These are phyloP conservation scores for Tagetes patula DNA, from an alignment of 129 eudicot species.

Conservation along the genomic window DNA sequence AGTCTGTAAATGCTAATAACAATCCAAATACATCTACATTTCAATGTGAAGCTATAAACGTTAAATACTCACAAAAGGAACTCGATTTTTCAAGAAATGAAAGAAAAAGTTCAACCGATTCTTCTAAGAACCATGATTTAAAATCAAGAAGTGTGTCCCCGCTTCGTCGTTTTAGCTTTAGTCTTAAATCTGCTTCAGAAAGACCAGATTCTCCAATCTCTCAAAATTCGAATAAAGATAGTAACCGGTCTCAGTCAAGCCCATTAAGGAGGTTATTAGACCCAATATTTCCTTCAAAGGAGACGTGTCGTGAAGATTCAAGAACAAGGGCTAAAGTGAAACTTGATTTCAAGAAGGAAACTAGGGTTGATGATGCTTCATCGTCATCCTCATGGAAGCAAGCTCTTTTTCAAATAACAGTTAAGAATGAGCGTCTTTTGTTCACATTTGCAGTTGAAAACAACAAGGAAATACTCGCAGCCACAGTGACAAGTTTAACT, in stretches of 20 bases:
- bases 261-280: conserved; percentile 78
- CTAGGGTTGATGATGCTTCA: conserved; percentile 25
- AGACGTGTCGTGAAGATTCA: conserved; percentile 35
- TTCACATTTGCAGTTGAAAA: conserved; percentile 83
- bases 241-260: conserved; percentile 44
- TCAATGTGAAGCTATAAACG: conserved; percentile 16
- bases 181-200: conserved; percentile 38
- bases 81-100: conserved; percentile 27
- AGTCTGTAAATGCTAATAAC: conserved; percentile 16
- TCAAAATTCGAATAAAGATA: conserved; percentile 22
- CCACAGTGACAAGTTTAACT: conserved; percentile 52
- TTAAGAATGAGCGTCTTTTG: conserved; percentile 69
- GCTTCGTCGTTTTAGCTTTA: conserved; percentile 57
- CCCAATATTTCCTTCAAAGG: conserved; percentile 65
- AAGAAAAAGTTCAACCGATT: conserved; percentile 29
- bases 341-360: conserved; percentile 29
- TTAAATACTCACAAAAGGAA: conserved; percentile 21
- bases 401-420: conserved; percentile 75
- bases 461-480: conserved; percentile 57
- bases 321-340: conserved; percentile 30
- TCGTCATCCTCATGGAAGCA: conserved; percentile 40
- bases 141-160: conserved; percentile 69
- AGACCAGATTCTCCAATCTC: conserved; percentile 32
- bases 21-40: conserved; percentile 6
- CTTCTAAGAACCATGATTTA: conserved; percentile 28